Conservation (phyloP, 176 grass and related monocot genomes). For the Musa schizocarpa region DNA sequence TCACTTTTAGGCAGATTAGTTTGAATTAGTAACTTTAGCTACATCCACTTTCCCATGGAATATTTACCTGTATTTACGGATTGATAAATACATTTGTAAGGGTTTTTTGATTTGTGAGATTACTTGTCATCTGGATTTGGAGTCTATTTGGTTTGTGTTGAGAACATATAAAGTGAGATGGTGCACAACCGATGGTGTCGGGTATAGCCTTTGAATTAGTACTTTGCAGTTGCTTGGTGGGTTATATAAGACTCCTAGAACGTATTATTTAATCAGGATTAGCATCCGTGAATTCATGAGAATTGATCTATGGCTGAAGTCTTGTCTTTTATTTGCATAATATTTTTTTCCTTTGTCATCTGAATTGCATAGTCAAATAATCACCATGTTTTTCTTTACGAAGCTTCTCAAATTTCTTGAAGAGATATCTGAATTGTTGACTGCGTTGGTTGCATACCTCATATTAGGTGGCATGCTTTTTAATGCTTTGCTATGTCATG, state of each 20-base stretch:
- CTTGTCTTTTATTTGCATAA: not conserved
- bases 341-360: not conserved
- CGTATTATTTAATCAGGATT: not conserved
- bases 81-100: not conserved
- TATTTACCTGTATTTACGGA: not conserved
- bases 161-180: not conserved
- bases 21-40: not conserved
- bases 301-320: not conserved
- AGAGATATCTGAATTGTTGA: not conserved
- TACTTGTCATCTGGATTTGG: not conserved
- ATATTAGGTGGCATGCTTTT: not conserved
- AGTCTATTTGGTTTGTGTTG: too few species aligned
- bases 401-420: not conserved
- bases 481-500: not conserved
- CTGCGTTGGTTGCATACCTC: not conserved
- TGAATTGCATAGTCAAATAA: not conserved
- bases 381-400: too few species aligned
- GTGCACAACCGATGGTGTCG: too few species aligned
- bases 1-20: not conserved
- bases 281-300: not conserved
- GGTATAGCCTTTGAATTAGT: not conserved
- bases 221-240: not conserved
- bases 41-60: not conserved
- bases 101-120: not conserved
- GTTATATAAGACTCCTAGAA: too few species aligned